These are phyloP conservation scores for Xylaria sp. DNA, from an alignment of 2,329 filamentous ascomycete genomes.

Conservation along the genomic window DNA sequence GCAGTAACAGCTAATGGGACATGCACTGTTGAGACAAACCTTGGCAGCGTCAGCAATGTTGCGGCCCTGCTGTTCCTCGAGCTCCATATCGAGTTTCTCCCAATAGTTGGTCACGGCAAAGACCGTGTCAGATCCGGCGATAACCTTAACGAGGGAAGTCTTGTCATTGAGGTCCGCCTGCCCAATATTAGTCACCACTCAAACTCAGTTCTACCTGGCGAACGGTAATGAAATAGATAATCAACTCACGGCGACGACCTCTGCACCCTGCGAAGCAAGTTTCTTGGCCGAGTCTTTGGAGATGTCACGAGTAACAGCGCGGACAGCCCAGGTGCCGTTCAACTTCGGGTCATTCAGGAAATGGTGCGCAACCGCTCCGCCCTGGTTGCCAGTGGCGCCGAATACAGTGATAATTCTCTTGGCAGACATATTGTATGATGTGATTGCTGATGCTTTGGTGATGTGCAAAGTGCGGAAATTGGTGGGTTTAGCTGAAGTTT, in stretches of 20 bases:
- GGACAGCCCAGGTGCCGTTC: conserved; percentile 61
- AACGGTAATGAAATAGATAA: background rate
- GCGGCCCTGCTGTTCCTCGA: conserved; percentile 59
- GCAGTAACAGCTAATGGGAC: background rate
- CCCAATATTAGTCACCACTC: conserved; percentile 22
- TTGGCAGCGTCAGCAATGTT: conserved; percentile 60
- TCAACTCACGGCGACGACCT: conserved; percentile 58
- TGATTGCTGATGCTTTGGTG: background rate
- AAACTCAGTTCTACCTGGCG: background rate
- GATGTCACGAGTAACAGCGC: conserved; percentile 65
- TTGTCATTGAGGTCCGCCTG: conserved; percentile 63
- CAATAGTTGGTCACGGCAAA: conserved; percentile 66
- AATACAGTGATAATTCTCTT: conserved; percentile 65
- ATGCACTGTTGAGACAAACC: conserved; percentile 40
- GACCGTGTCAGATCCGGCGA: conserved; percentile 60
- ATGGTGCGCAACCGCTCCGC: conserved; percentile 63
- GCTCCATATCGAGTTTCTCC: conserved; percentile 55
- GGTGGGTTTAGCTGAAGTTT: background rate
- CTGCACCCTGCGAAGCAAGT: conserved; percentile 49
- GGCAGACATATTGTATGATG: conserved; percentile 39
- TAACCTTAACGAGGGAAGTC: conserved; percentile 55
- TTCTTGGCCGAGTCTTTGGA: conserved; percentile 56
- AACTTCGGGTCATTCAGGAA: conserved; percentile 55
- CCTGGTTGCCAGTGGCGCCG: conserved; percentile 70
- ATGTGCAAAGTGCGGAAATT: background rate